These are phyloP conservation scores for Eutrema salsugineum DNA, from an alignment of 441 rosid species.

Conservation along the genomic window DNA sequence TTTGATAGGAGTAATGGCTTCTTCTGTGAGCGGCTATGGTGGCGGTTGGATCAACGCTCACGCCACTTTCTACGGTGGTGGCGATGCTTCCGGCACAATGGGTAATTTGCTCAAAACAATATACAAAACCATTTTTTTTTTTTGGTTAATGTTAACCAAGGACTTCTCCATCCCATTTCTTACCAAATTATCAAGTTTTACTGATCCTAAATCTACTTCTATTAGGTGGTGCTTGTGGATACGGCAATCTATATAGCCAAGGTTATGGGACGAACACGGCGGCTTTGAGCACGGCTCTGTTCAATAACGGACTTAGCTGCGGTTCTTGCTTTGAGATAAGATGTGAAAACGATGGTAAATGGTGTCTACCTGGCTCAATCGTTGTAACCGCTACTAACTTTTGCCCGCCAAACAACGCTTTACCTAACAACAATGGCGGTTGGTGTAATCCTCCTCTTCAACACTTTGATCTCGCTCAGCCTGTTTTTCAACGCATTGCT, in stretches of 20 bases:
- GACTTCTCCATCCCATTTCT: neutral
- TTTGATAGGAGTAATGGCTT: constrained; percentile 25
- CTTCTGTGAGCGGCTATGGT: constrained; percentile 39
- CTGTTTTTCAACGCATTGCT: constrained; percentile 54
- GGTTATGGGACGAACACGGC: constrained; percentile 72
- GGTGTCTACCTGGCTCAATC: constrained; percentile 65
- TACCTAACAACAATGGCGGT: constrained; percentile 51
- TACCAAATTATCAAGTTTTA: neutral
- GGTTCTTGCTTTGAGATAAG: constrained; percentile 74
- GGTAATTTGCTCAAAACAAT: constrained; percentile 34
- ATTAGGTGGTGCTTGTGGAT: constrained; percentile 78
- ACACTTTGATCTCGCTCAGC: constrained; percentile 62
- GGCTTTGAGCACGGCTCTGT: constrained; percentile 69
- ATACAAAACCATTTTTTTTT: neutral
- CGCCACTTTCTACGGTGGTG: constrained; percentile 95
- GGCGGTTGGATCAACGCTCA: constrained; percentile 83
- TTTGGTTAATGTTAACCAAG: no score
- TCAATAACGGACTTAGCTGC: constrained; percentile 59
- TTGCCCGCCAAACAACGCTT: constrained; percentile 56
- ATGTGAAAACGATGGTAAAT: constrained; percentile 53
- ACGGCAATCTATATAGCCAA: constrained; percentile 64
- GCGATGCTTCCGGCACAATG: constrained; percentile 97
- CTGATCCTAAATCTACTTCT: neutral
- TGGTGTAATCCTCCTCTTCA: constrained; percentile 70
- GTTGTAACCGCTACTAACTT: constrained; percentile 61